Conservation (phyloP, 192 early-diverging fungal genomes). For the Backusella morwellensis region DNA sequence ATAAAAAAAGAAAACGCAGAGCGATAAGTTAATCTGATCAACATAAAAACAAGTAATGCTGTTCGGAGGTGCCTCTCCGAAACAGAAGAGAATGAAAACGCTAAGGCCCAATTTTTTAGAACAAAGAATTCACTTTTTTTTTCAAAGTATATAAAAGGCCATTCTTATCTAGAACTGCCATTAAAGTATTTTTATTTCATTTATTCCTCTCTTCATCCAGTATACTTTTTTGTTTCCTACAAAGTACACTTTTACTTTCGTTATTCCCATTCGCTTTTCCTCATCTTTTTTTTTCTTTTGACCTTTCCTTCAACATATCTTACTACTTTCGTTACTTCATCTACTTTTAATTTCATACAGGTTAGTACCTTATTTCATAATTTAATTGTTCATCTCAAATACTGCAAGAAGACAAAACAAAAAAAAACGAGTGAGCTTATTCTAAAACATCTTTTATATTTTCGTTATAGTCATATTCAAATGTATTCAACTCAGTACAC, state of each 20-base stretch:
- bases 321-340: background rate
- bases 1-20: background rate
- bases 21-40: background rate
- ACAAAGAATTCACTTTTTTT: background rate
- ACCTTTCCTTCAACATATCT: background rate
- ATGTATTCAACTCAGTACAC: conserved; percentile 1
- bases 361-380: background rate
- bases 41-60: background rate
- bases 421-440: background rate
- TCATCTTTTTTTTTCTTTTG: background rate
- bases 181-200: background rate
- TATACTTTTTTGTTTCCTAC: background rate
- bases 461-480: background rate
- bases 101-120: background rate
- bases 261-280: background rate
- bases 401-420: background rate
- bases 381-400: background rate
- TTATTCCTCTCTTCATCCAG: background rate
- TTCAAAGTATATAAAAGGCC: background rate
- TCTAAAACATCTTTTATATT: background rate
- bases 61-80: background rate
- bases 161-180: background rate
- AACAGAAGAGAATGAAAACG: background rate
- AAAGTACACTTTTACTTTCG: conserved; percentile 6
- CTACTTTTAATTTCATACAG: background rate